These are phyloP conservation scores for Venturia aucupariae DNA, from an alignment of 2,329 filamentous ascomycete species.

Conservation along the genomic window DNA sequence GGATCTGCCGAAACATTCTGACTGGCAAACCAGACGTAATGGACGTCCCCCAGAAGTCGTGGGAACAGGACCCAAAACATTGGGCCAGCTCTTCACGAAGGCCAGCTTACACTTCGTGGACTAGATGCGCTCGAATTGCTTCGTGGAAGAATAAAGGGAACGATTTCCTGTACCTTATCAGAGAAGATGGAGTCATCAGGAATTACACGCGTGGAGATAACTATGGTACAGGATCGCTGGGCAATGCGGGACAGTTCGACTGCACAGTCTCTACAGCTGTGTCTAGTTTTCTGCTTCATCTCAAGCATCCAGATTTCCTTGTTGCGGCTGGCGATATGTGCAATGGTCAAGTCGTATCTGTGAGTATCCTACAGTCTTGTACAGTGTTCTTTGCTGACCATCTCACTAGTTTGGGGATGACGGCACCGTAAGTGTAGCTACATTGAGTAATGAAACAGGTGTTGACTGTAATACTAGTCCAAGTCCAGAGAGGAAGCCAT, in stretches of 20 bases:
- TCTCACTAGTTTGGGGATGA: background rate
- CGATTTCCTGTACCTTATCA: constrained; percentile 76
- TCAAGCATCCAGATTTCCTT: constrained; percentile 63
- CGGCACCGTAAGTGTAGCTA: background rate
- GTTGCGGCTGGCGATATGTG: constrained; percentile 71
- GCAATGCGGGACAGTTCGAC: constrained; percentile 52
- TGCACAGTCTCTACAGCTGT: constrained; percentile 77
- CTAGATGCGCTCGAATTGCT: constrained; percentile 57
- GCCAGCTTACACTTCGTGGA: constrained; percentile 78
- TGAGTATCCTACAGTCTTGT: background rate
- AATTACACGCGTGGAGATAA: constrained; percentile 41
- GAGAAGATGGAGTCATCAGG: constrained; percentile 76
- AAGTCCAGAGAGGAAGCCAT: constrained; percentile 4
- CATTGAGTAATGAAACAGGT: background rate
- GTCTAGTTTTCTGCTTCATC: constrained; percentile 55
- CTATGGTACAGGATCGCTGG: constrained; percentile 12
- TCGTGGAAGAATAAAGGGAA: constrained; percentile 51
- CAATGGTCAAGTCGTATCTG: constrained; percentile 46
- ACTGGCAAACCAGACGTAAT: constrained; percentile 27
- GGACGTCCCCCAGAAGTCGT: background rate
- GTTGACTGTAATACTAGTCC: background rate
- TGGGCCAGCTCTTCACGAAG: constrained; percentile 24
- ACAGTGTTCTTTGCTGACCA: background rate
- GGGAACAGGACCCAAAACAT: constrained; percentile 30
- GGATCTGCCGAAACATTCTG: constrained; percentile 31